These are phyloP conservation scores for Nemania bipapillata DNA, from an alignment of 2,329 filamentous ascomycete genomes.

Conservation along the genomic window DNA sequence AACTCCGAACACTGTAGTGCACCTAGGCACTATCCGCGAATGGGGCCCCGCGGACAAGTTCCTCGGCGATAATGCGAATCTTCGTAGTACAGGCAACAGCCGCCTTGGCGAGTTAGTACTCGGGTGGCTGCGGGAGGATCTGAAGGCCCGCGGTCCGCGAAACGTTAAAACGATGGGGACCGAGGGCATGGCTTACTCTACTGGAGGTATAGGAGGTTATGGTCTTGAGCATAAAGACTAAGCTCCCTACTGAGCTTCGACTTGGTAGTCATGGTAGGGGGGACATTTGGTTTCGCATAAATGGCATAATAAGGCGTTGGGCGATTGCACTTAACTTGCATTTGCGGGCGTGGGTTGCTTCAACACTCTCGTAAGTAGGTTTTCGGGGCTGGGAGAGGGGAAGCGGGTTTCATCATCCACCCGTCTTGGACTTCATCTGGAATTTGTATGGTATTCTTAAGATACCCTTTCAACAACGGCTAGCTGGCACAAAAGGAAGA, in stretches of 20 bases:
- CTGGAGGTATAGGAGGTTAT: constrained; percentile 66
- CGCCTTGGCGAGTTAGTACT: constrained; percentile 87
- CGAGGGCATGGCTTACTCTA: constrained; percentile 72
- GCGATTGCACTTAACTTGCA: constrained; percentile 45
- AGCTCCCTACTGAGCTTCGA: neutral
- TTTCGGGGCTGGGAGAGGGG: neutral
- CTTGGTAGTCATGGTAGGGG: neutral
- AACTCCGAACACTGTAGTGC: constrained; percentile 61
- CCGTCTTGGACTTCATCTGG: constrained; percentile 12
- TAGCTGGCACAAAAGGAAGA: constrained; percentile 26
- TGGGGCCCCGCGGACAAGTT: constrained; percentile 81
- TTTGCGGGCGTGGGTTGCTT: constrained; percentile 35
- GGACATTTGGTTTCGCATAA: constrained; percentile 9
- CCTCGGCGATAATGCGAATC: constrained; percentile 62
- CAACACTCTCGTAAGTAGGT: constrained; percentile 25
- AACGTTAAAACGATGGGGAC: constrained; percentile 65
- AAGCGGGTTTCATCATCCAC: constrained; percentile 36
- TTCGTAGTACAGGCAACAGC: constrained; percentile 73
- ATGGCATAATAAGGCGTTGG: constrained; percentile 33
- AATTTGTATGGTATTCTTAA: constrained; percentile 25
- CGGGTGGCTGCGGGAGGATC: constrained; percentile 83
- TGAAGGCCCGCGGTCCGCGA: constrained; percentile 80
- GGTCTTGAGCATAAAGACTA: constrained; percentile 62
- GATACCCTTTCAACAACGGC: constrained; percentile 53
- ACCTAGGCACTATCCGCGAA: constrained; percentile 85